Conservation (phyloP, 805 yeast species). For the Millerago galiae region DNA sequence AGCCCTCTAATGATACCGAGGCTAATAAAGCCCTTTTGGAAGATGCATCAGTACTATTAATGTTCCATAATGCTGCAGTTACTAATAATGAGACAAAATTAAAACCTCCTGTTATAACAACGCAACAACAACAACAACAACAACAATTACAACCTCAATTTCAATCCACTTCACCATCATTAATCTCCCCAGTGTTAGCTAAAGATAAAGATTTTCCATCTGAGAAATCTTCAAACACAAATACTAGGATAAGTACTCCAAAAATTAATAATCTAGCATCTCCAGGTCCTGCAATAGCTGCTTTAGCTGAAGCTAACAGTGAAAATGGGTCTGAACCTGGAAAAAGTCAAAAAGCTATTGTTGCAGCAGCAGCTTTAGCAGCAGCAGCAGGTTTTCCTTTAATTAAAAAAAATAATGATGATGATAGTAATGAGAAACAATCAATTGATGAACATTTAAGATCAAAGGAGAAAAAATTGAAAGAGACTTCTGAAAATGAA, state of each 20-base stretch:
- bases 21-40: conserved; percentile 32
- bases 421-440: conserved; percentile 1
- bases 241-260: conserved; percentile 9
- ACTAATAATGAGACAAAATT: conserved; percentile 12
- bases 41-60: conserved; percentile 55
- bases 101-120: not conserved
- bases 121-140: conserved; percentile 9
- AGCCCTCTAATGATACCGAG: not conserved
- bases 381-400: conserved; percentile 73
- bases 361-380: conserved; percentile 77
- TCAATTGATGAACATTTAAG: conserved; percentile 12
- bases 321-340: conserved; percentile 13
- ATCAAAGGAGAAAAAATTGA: not conserved
- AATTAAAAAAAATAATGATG: conserved; percentile 5
- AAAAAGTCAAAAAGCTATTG: conserved; percentile 47
- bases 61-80: conserved; percentile 53
- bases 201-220: not conserved
- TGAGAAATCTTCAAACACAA: conserved; percentile 3
- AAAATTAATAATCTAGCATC: conserved; percentile 25
- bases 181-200: conserved; percentile 1
- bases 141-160: conserved; percentile 3
- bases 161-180: conserved; percentile 21
- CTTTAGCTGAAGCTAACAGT: conserved; percentile 22
- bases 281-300: conserved; percentile 45
- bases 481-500: not conserved